These are phyloP conservation scores for Dactylis glomerata DNA, from an alignment of 176 grass and related monocot species.

Conservation along the genomic window DNA sequence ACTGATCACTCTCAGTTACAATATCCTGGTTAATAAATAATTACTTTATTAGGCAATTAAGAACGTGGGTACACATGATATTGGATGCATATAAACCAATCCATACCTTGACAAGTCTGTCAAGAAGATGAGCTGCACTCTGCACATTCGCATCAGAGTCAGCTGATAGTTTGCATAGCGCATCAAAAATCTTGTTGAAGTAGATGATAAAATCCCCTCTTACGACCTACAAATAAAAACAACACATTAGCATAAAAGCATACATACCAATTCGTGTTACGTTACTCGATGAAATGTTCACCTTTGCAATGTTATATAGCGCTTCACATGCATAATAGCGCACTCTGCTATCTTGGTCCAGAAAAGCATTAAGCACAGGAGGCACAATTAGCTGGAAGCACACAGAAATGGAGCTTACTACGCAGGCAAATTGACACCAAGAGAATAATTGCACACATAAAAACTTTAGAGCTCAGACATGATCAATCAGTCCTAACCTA, in stretches of 20 bases:
- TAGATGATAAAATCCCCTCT: conserved; percentile 95
- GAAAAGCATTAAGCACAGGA: conserved; percentile 77
- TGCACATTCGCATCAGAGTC: conserved; percentile 97
- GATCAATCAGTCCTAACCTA: not conserved
- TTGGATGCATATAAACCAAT: not conserved
- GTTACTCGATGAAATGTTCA: conserved; percentile 29
- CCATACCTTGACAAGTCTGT: conserved; percentile 90
- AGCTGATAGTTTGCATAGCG: conserved; percentile 91
- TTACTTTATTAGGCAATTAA: conserved; percentile 33
- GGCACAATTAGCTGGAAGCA: conserved; percentile 73
- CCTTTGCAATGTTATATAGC: conserved; percentile 99
- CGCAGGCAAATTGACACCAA: conserved; percentile 15
- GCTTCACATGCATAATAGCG: conserved; percentile 99
- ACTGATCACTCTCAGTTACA: conserved; percentile 98
- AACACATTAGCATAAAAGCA: conserved; percentile 11
- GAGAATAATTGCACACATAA: not conserved
- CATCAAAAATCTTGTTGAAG: conserved; percentile 99
- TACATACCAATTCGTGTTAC: not conserved
- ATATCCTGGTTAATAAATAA: conserved; percentile 76
- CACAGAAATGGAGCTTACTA: conserved; percentile 25
- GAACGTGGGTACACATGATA: conserved; percentile 6
- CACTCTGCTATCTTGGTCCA: conserved; percentile 93
- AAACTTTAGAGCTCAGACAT: conserved; percentile 20
- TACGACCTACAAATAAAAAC: conserved; percentile 66
- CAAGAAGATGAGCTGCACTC: conserved; percentile 99